Conservation (phyloP, 768 basidiomycete species). For the Pulveroboletus sp. region DNA sequence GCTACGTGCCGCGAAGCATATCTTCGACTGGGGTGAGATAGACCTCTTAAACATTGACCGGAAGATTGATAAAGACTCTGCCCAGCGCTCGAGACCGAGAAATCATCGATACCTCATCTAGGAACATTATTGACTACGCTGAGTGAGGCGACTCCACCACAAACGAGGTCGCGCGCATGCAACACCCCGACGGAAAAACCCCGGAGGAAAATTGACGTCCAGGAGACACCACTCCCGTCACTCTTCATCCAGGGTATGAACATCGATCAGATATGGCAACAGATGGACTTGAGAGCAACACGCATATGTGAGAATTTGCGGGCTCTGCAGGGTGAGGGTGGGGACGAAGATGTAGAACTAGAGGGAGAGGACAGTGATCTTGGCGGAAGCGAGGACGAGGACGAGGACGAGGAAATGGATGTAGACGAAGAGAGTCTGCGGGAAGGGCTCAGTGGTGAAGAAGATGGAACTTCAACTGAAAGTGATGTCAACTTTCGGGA, state of each 20-base stretch:
- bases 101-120: constrained; percentile 59
- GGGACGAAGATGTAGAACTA: constrained; percentile 28
- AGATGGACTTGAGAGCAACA: constrained; percentile 78
- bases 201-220: constrained; percentile 33
- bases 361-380: constrained; percentile 12
- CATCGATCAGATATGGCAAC: constrained; percentile 88
- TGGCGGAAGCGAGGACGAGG: constrained; percentile 27
- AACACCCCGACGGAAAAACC: constrained; percentile 39
- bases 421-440: constrained; percentile 23
- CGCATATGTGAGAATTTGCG: constrained; percentile 68
- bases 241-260: constrained; percentile 79
- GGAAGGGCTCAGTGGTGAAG: constrained; percentile 28
- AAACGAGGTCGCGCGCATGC: constrained; percentile 65
- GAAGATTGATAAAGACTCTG: not conserved
- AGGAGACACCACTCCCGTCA: constrained; percentile 67
- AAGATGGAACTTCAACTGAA: constrained; percentile 25
- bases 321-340: constrained; percentile 54
- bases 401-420: constrained; percentile 25
- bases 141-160: constrained; percentile 62
- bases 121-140: constrained; percentile 63
- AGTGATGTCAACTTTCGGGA: constrained; percentile 35
- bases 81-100: constrained; percentile 67
- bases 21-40: constrained; percentile 70
- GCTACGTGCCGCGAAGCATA: constrained; percentile 63
- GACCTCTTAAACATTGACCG: constrained; percentile 2